These are phyloP conservation scores for Beauveria rudraprayagi DNA, from an alignment of 2,329 filamentous ascomycete genomes.

Conservation along the genomic window DNA sequence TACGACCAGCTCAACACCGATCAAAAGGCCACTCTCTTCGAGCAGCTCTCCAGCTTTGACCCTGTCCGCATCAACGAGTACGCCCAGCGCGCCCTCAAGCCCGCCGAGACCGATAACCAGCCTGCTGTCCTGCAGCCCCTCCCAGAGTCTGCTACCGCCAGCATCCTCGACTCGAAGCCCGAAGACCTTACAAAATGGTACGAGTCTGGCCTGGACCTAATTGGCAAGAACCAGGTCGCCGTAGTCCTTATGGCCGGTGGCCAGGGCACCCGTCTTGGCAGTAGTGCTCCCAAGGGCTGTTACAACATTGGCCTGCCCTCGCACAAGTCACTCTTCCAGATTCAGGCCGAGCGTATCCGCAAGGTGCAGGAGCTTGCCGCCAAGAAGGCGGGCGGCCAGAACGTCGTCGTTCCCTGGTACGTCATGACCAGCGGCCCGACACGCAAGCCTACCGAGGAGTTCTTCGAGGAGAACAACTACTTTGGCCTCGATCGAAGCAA, in stretches of 20 bases:
- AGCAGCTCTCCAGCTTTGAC: conserved; percentile 75
- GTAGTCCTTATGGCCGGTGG: conserved; percentile 97
- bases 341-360: conserved; percentile 88
- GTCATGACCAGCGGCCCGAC: conserved; percentile 99
- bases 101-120: conserved; percentile 54
- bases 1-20: conserved; percentile 67
- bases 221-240: conserved; percentile 65
- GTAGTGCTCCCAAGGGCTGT: conserved; percentile 93
- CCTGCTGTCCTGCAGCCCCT: conserved; percentile 69
- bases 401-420: conserved; percentile 83
- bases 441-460: conserved; percentile 81
- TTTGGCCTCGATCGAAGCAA: conserved; percentile 84
- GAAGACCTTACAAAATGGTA: conserved; percentile 81
- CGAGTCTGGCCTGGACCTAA: conserved; percentile 68
- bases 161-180: conserved; percentile 79
- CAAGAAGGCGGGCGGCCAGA: conserved; percentile 50
- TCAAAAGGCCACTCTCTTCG: conserved; percentile 72
- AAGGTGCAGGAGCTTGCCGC: conserved; percentile 77
- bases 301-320: conserved; percentile 93
- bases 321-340: conserved; percentile 91
- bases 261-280: conserved; percentile 89
- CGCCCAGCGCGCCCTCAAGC: conserved; percentile 72
- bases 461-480: conserved; percentile 83
- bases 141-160: conserved; percentile 77
- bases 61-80: conserved; percentile 83